Evolutionary conservation across 1,284 basidiomycete species (phyloP), one percentile per base, ranked within the genome.

Genomic region (Apiotrichum porosum): DNA sequence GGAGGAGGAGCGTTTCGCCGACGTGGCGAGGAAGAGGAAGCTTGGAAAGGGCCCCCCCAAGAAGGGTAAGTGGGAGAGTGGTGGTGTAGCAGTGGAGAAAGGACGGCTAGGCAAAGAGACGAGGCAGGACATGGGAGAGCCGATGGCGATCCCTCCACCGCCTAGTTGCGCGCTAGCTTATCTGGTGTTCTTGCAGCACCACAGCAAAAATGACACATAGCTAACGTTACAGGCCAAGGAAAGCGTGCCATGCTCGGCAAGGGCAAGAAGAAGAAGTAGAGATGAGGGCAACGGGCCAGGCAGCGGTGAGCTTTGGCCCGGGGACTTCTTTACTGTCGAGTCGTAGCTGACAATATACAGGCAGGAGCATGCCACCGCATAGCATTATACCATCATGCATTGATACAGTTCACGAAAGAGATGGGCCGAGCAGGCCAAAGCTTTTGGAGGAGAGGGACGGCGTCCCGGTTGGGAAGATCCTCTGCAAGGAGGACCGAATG

Each of bases 21-120:
- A 66, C 28, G 63, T 68, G 4, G 55, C 48, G 26, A 49, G 50
- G 36, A 59, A 53, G 49, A 63, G 49, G 37, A 47, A 47, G 31
- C 49, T 61, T 33, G 69, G 68, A 19, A 64, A 65, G 56, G 64
- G 63, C 23, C 65, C 69, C 22, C 69, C 69, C 43, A 69, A 65
- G 65, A 71, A 70, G 62, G 70, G 68, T 68, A 49, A 66, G 69
- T 62, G n/a, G 9, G 22, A n/a, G n/a, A 19, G 18, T 31, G 21
- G 33, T 32, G 19, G 28, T n/a, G n/a, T n/a, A n/a, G n/a, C n/a
- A n/a, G n/a, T n/a, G n/a, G n/a, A n/a, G n/a, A n/a, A n/a, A n/a
- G n/a, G n/a, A n/a, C n/a, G n/a, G n/a, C n/a, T 21, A 2, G 28
- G 28, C 12, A 32, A 31, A 9, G 3, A 35, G 9, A 22, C 9